These are phyloP conservation scores for Epichloe amarillans DNA, from an alignment of 2,329 filamentous ascomycete species.

Conservation along the genomic window DNA sequence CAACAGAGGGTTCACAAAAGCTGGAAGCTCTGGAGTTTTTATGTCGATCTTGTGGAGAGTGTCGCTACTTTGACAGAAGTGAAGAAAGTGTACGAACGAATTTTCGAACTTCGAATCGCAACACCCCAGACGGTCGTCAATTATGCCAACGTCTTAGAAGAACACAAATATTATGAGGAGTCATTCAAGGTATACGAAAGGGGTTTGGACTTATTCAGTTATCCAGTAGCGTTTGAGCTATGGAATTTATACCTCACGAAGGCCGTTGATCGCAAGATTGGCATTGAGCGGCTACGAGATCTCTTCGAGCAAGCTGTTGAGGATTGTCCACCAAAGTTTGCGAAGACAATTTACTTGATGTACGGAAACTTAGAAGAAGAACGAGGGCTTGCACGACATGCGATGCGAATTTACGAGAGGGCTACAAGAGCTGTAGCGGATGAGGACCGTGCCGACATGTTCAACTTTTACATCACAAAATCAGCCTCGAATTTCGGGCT, in stretches of 20 bases:
- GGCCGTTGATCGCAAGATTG: conserved; percentile 89
- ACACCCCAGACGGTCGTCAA: conserved; percentile 98
- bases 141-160: conserved; percentile 89
- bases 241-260: conserved; percentile 99
- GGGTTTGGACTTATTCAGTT: conserved; percentile 94
- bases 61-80: conserved; percentile 86
- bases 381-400: conserved; percentile 81
- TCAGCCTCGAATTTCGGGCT: conserved; percentile 96
- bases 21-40: conserved; percentile 99
- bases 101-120: conserved; percentile 94
- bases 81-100: conserved; percentile 86
- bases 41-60: conserved; percentile 93
- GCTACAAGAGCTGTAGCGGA: conserved; percentile 90
- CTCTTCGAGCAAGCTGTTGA: conserved; percentile 96
- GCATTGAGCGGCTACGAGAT: conserved; percentile 85
- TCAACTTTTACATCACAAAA: conserved; percentile 98
- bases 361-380: conserved; percentile 97
- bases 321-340: conserved; percentile 87
- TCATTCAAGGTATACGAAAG: conserved; percentile 97
- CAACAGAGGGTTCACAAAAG: conserved; percentile 97
- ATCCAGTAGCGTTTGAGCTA: conserved; percentile 93
- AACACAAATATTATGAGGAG: conserved; percentile 90
- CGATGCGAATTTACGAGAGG: conserved; percentile 98
- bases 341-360: conserved; percentile 93
- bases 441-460: conserved; percentile 93